Conservation (phyloP, 805 yeast genomes). For the Ogataea degrootiae region DNA sequence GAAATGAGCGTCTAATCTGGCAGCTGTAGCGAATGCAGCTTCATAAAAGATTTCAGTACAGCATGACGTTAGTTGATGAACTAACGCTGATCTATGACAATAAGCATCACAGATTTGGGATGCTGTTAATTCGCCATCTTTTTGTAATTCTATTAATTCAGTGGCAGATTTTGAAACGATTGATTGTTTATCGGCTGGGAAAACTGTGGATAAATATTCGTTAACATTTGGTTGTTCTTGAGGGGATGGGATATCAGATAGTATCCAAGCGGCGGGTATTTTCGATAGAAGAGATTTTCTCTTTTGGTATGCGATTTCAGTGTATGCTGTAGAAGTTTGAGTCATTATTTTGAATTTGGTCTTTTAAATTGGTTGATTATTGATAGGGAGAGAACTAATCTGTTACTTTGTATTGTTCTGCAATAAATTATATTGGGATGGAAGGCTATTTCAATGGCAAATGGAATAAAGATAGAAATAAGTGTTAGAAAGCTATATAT, state of each 20-base stretch:
- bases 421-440: too few relatives aligned
- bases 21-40: constrained; percentile 35
- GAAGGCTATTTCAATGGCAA: too few relatives aligned
- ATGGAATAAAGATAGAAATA: too few relatives aligned
- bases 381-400: too few relatives aligned
- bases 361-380: too few relatives aligned
- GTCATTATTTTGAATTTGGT: too few relatives aligned
- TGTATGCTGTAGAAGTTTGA: constrained; percentile 11
- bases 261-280: constrained; percentile 30
- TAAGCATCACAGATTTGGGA: constrained; percentile 35
- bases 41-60: constrained; percentile 39
- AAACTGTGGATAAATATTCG: constrained; percentile 15
- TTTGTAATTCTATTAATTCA: constrained; percentile 24
- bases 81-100: constrained; percentile 38
- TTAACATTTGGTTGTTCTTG: constrained; percentile 25
- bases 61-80: constrained; percentile 40
- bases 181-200: constrained; percentile 20
- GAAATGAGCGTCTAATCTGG: constrained; percentile 34
- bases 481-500: too few relatives aligned
- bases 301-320: constrained; percentile 17
- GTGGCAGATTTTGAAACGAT: constrained; percentile 20
- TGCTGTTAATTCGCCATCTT: constrained; percentile 29
- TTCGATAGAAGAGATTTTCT: constrained; percentile 14
- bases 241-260: constrained; percentile 23
- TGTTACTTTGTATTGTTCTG: too few relatives aligned